Base-by-base conservation (phyloP, 768 basidiomycete genomes). In the Baorangia bicolor region DNA sequence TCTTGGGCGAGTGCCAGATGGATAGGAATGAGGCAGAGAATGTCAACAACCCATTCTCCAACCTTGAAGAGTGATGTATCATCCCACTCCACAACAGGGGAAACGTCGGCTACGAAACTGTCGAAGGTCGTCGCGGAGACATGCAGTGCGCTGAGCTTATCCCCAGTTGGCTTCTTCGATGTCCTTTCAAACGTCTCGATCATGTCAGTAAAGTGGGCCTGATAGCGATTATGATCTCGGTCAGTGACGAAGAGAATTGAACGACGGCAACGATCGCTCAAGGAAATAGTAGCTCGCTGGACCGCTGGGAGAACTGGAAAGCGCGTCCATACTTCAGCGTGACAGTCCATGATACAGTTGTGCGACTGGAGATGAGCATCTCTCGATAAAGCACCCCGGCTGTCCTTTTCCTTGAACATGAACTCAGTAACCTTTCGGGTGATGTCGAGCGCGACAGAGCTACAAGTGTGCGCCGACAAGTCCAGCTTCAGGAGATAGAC, bases 11-110 rank as follows among this genome's bases (percentile, higher is more conserved):
- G 70, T 0, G 84, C 85, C 30, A 86, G 73, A 44, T 86, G 85
- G 33, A 86, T 84, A 1, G 85, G 84, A 51, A 86, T 84, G 20
- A 87, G 73, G 52, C 84, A 86, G 7, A 86, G 63, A 1, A 86
- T 62, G 21, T 84, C 80, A 3, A 82, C 81, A 3, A 86, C 68
- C 85, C 85, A 86, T 64, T 86, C 83, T 35, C 85, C 85, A 3
- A 73, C 66, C 25, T 69, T 69, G 63, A 80, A 80, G 2, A 56
- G 48, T 0, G 81, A 81, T 6, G 64, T 49, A 18, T 64, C 2
- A 0, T 42, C 41, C 69, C 72, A 72, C 8, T 65, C 59, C 4
- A 42, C 21, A 40, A 43, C 45, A 16, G 34, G 43, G 27, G 48
- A 43, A 30, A 60, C 49, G 20, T 48, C 42, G 14, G 39, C 42